Evolutionary conservation across 768 basidiomycete species (phyloP).

Genomic region (Porpolomopsis calyptriformis): DNA sequence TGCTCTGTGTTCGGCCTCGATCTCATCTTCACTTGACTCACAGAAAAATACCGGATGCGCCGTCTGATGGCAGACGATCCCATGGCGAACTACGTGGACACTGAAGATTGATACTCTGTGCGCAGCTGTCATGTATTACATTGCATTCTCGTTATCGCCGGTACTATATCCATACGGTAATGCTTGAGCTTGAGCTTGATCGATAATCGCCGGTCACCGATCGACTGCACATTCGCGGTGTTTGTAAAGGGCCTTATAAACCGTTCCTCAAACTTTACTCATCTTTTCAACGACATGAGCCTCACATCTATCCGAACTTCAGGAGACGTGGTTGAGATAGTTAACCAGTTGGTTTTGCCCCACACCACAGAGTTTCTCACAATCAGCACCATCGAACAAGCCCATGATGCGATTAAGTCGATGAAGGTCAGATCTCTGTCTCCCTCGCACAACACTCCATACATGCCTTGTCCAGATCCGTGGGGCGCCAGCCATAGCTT

Average conservation of each 20-base stretch:
- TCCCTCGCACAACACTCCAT: constrained; percentile 1
- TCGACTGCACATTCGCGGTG: not conserved
- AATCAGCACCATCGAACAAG: constrained; percentile 68
- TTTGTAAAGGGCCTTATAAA: not conserved
- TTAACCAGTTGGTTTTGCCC: constrained; percentile 83
- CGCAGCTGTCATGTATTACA: too few species aligned
- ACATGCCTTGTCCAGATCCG: constrained; percentile 35
- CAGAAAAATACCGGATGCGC: constrained; percentile 89
- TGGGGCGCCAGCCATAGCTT: constrained; percentile 92
- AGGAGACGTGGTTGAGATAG: constrained; percentile 56
- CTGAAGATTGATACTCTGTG: constrained; percentile 25
- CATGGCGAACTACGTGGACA: constrained; percentile 86
- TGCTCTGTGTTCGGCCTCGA: not conserved
- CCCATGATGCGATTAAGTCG: constrained; percentile 87
- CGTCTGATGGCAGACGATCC: constrained; percentile 73
- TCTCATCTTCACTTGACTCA: constrained; percentile 11
- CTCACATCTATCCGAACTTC: constrained; percentile 33
- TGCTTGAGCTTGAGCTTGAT: too few species aligned
- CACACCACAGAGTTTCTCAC: constrained; percentile 55
- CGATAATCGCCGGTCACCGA: too few species aligned
- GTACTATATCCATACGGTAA: too few species aligned
- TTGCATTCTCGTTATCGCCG: too few species aligned
- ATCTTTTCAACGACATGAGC: not conserved
- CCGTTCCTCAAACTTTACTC: not conserved
- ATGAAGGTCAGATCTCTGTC: constrained; percentile 62